Base-by-base conservation (phyloP, 805 yeast genomes). In the Dipodascus albidus region DNA sequence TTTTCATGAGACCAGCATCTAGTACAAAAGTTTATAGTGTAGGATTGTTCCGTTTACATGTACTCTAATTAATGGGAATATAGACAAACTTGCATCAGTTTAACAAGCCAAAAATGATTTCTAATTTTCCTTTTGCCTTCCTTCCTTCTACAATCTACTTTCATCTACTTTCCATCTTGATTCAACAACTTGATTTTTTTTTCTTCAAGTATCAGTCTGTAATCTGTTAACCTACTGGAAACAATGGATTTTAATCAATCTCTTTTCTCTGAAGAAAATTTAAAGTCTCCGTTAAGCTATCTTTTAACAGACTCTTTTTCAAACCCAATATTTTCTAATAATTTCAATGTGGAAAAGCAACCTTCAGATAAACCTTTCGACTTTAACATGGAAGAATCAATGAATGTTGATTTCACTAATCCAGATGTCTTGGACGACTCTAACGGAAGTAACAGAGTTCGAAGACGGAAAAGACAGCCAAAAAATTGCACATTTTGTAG, bases 401-500 rank as follows among this genome's bases (percentile, higher is more conserved):
- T 27, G 33, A 27, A 27, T 11, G 33, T 27, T 11, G 33, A 27
- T 11, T 6, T 27, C 33, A 6, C 33, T 11, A 27, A 27, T 27
- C 6, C 44, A 38, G 44, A 38, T 6, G n/a, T 14, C 20, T 17
- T 38, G 6, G 44, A 38, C 20, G 44, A 38, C n/a, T 11, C 17
- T 19, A 38, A 4, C 4, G 44, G 44, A 4, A 38, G 6, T 19
- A 17, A 14, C 44, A 38, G 20, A 38, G 15, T 38, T 14, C 44
- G 44, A 22, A 48, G 49, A 23, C 57, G 59, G 41, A 57, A 56
- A 22, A 63, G 70, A 44, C 60, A 58, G 8, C 68, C 69, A 14
- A 53, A 62, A 23, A 64, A 64, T 54, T 67, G 71, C 54, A 56
- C 56, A 33, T 62, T 60, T 41, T 67, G 71, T 53, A 62, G 69